phyloP scores from a whole-genome alignment of 106 monocot genomes.

The Narthecium ossifragum region DNA sequence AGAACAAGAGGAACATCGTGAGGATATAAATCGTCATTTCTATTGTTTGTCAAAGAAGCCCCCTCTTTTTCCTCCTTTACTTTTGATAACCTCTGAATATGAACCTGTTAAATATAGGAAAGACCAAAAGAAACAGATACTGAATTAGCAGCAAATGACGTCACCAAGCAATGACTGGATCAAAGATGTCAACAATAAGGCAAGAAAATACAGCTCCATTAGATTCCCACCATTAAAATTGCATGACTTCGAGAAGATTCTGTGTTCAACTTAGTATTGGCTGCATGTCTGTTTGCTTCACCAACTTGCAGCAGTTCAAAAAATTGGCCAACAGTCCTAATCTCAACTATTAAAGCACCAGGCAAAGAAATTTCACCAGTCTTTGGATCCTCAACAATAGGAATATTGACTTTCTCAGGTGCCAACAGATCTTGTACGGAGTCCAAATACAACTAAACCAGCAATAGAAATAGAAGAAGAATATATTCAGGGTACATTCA shows the following conservation, averaged over 20 bases:
- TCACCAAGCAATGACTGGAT: too few relatives aligned
- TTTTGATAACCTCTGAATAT: conserved; percentile 45
- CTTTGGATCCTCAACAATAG: conserved; percentile 62
- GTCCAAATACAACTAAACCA: conserved; percentile 66
- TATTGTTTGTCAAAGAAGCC: conserved; percentile 8
- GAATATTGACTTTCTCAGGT: conserved; percentile 54
- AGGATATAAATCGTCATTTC: conserved; percentile 16
- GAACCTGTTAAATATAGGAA: conserved; percentile 25
- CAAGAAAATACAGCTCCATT: not conserved
- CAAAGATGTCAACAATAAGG: not conserved
- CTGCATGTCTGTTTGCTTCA: conserved; percentile 63
- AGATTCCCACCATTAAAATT: conserved; percentile 41
- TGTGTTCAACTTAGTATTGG: conserved; percentile 78
- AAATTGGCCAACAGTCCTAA: conserved; percentile 50
- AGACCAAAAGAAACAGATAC: not conserved
- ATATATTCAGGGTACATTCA: not conserved
- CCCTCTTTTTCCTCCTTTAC: conserved; percentile 27
- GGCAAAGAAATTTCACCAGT: conserved; percentile 60
- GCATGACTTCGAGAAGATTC: conserved; percentile 89
- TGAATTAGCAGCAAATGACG: not conserved
- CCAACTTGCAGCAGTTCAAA: conserved; percentile 56
- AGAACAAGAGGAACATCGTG: conserved; percentile 26
- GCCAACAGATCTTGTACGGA: conserved; percentile 62
- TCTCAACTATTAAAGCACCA: conserved; percentile 45
- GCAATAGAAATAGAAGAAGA: conserved; percentile 15